Evolutionary conservation across 306 rosid genomes (phyloP).

Genomic region (Herpetospermum pedunculosum): DNA sequence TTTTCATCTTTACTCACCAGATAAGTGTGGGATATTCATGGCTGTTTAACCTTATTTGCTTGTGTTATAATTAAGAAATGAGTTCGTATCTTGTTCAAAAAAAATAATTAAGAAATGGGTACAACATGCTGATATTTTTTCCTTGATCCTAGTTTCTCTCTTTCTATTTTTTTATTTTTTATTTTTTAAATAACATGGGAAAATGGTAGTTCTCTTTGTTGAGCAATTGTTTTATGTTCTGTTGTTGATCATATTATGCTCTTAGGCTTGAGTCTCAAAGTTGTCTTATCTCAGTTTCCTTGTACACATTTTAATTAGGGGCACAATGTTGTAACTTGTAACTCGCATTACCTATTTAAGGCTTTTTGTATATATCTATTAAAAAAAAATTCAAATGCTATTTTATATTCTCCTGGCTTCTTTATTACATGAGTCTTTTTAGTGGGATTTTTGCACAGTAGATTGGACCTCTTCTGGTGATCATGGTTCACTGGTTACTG

Average conservation of each 20-base stretch:
- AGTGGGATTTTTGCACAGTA: background rate
- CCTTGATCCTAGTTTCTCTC: background rate
- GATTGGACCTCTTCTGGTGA: background rate
- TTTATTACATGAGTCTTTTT: background rate
- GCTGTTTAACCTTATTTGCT: background rate
- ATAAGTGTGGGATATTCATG: background rate
- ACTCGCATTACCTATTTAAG: background rate
- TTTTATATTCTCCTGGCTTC: background rate
- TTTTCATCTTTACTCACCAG: background rate
- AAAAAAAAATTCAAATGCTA: background rate
- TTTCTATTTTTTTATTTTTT: background rate
- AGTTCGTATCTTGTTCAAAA: too few relatives aligned
- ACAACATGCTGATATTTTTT: background rate
- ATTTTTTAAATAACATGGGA: background rate
- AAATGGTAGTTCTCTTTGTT: background rate
- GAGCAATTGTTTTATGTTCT: background rate
- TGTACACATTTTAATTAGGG: background rate
- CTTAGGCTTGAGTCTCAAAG: background rate
- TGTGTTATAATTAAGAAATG: background rate
- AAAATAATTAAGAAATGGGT: background rate
- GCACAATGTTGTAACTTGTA: background rate
- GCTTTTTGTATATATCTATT: background rate
- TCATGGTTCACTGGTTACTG: background rate
- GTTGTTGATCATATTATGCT: background rate
- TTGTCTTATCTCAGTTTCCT: background rate